Evolutionary conservation across 2,329 filamentous ascomycete species (phyloP).

Genomic region (Alternaria atra): DNA sequence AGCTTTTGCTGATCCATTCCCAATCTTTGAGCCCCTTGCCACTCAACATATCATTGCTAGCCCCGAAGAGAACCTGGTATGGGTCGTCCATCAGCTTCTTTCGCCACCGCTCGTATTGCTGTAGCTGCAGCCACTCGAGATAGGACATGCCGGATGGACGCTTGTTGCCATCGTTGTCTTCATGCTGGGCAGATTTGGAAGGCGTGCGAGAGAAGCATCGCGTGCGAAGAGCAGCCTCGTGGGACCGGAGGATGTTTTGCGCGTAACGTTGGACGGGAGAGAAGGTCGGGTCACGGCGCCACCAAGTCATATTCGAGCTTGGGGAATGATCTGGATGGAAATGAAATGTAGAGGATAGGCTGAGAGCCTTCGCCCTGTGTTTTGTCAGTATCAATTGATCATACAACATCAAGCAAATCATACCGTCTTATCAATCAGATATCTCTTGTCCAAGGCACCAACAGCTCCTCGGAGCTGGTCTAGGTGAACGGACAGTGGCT

Average conservation of each 20-base stretch:
- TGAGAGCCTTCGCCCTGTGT: background rate
- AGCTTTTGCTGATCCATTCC: constrained; percentile 41
- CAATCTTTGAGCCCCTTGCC: constrained; percentile 44
- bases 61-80: constrained; percentile 56
- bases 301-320: constrained; percentile 35
- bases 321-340: background rate
- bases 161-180: constrained; percentile 26
- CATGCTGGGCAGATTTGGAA: constrained; percentile 28
- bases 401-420: background rate
- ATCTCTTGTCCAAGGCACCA: constrained; percentile 13
- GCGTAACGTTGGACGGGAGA: constrained; percentile 36
- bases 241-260: constrained; percentile 33
- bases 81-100: constrained; percentile 51
- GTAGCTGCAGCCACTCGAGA: constrained; percentile 42
- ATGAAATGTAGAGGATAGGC: background rate
- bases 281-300: constrained; percentile 40
- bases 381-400: background rate
- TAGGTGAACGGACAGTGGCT: constrained; percentile 6
- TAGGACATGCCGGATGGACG: constrained; percentile 38
- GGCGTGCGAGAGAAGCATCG: constrained; percentile 43
- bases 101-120: constrained; percentile 42
- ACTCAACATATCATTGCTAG: constrained; percentile 46
- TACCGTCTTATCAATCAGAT: constrained; percentile 8
- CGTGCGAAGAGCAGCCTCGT: constrained; percentile 34
- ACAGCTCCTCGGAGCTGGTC: constrained; percentile 14